A percentile compares a stretch with the other conserved stretches of the same genome.
Conservation (phyloP, 106 monocot genomes). For the Acorus gramineus region DNA sequence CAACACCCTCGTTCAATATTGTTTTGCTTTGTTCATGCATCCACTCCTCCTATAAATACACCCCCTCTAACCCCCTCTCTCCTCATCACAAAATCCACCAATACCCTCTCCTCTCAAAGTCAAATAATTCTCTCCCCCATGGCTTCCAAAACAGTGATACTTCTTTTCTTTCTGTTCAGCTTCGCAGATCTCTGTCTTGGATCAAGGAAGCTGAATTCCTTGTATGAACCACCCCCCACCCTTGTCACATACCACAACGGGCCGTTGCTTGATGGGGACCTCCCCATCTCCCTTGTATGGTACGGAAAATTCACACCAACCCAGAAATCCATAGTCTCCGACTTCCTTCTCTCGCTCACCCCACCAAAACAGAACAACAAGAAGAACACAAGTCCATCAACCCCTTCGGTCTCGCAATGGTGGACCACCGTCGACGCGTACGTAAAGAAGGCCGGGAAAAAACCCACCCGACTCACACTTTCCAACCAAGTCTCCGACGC, state of each 20-base stretch:
- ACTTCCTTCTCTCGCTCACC: slow-evolving; percentile 40
- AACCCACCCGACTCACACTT: background rate
- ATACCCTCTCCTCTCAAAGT: too few species aligned
- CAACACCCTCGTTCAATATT: too few species aligned
- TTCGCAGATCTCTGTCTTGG: background rate
- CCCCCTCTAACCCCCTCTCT: too few species aligned
- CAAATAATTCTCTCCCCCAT: too few species aligned
- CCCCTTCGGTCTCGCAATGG: slow-evolving; percentile 10
- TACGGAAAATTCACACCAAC: slow-evolving; percentile 31
- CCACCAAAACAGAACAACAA: background rate
- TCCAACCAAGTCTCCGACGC: slow-evolving; percentile 9
- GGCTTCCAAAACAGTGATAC: too few species aligned
- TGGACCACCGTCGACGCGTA: slow-evolving; percentile 5
- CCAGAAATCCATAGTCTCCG: slow-evolving; percentile 35
- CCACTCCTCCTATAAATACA: too few species aligned
- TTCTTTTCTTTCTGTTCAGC: slow-evolving; percentile 1
- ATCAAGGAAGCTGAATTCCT: slow-evolving; percentile 10
- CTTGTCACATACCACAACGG: slow-evolving; percentile 31
- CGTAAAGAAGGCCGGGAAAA: background rate
- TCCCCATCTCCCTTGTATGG: slow-evolving; percentile 41
- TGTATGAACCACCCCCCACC: slow-evolving; percentile 6
- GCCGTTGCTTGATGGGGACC: slow-evolving; percentile 23
- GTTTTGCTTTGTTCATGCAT: too few species aligned
- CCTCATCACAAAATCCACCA: too few species aligned
- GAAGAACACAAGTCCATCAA: background rate